These are phyloP conservation scores for Pelargonium fulgidum DNA, from an alignment of 441 rosid species.

Conservation along the genomic window DNA sequence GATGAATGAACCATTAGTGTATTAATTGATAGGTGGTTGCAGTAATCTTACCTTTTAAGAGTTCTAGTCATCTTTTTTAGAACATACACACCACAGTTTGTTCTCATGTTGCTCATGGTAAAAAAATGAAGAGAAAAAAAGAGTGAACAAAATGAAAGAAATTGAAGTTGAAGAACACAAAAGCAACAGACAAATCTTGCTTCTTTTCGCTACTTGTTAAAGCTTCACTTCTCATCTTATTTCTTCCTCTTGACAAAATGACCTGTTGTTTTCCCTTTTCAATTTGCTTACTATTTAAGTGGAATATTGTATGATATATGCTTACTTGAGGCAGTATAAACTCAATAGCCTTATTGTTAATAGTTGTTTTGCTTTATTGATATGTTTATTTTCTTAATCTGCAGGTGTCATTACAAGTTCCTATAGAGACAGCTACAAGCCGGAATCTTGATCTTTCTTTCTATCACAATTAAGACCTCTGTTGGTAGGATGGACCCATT, in stretches of 20 bases:
- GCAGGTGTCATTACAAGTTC: neutral
- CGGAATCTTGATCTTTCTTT: neutral
- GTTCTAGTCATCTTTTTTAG: neutral
- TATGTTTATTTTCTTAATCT: neutral
- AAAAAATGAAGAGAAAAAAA: neutral
- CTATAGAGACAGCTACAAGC: neutral
- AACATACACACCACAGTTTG: neutral
- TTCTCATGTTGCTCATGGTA: neutral
- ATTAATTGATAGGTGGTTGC: neutral
- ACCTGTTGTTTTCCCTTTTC: neutral
- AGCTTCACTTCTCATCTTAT: neutral
- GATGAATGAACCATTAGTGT: neutral
- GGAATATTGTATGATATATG: neutral
- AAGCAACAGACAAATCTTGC: neutral
- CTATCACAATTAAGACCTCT: neutral
- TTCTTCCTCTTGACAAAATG: neutral
- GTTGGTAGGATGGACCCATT: slow-evolving; percentile 38
- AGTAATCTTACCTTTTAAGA: neutral
- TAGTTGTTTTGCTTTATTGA: neutral
- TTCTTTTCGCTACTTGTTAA: neutral
- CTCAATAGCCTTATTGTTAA: neutral
- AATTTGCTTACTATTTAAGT: neutral
- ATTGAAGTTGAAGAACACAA: neutral
- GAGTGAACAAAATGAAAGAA: neutral
- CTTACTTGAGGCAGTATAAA: neutral